Evolutionary conservation across 805 yeast species (phyloP), one percentile per base, ranked within the genome.

Genomic region (Lachancea thermotolerans): DNA sequence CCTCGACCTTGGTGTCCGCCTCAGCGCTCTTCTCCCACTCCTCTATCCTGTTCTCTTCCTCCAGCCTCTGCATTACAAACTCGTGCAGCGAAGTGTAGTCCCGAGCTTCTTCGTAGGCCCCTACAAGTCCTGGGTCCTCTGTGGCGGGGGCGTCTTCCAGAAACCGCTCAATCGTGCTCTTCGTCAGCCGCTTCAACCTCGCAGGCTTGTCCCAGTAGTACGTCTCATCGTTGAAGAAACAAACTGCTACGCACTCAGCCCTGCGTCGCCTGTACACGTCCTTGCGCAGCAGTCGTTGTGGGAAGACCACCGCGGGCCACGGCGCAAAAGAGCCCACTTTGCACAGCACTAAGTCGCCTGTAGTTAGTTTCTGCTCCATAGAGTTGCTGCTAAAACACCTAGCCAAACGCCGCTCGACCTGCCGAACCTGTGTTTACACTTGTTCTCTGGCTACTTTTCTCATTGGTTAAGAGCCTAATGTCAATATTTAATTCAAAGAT

Each of bases 271-370:
- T 51, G 34, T 55, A 55, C 2, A 63, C 66, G 39, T 60, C 64
- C 8, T 52, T 50, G 38, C 62, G 50, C n/a, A 62, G 51, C 31
- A 60, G 49, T 31, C 59, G 46, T 39, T 59, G 64, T 10, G 67
- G 67, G 28, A 59, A 58, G 3, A 63, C 61, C 3, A 63, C 63
- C 7, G 66, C 66, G 1, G 67, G 67, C 67, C 67, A 63, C 8
- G 66, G 65, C 3, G 64, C 63, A 38, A 57, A 63, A 3, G 60
- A 56, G 2, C 67, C 67, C 15, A 63, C 67, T 46, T 62, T 63
- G 44, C 66, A 63, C 32, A 63, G 48, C 10, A 63, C 67, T 37
- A 63, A 43, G 46, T 57, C 61, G n/a, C 66, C 66, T 4, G 65
- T 61, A 27, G 47, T 54, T 28, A 57, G 45, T 10, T 50, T 49